Evolutionary conservation across 2,329 filamentous ascomycete species (phyloP).

Genomic region (Drechslera avenae): DNA sequence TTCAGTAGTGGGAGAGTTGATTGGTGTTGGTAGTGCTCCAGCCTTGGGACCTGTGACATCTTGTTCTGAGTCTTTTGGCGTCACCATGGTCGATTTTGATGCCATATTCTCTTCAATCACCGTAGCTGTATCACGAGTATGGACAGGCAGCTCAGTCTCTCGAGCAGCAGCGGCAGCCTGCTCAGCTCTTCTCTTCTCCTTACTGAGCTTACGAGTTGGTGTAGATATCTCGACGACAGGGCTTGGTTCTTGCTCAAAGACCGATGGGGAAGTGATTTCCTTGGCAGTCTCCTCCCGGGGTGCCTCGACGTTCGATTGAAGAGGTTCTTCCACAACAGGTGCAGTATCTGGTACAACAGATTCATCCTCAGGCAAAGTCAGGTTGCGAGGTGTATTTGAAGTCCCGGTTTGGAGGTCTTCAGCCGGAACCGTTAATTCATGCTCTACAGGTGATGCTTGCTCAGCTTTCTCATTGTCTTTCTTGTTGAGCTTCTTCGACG

Average conservation of each 20-base stretch:
- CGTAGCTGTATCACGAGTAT: not conserved
- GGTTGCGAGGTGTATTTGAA: not conserved
- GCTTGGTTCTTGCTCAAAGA: too few species aligned
- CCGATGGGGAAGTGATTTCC: too few species aligned
- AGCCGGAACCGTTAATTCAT: not conserved
- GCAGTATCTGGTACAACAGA: not conserved
- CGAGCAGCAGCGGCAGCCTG: conserved; percentile 5
- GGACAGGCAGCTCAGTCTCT: not conserved
- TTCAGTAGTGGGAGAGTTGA: not conserved
- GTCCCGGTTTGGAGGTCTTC: not conserved
- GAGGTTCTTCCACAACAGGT: too few species aligned
- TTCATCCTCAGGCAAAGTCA: not conserved
- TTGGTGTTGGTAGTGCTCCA: not conserved
- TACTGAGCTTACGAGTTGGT: conserved; percentile 39
- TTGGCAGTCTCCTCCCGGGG: too few species aligned
- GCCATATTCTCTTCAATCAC: not conserved
- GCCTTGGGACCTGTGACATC: not conserved
- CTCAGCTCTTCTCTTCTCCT: conserved; percentile 51
- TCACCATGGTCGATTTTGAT: not conserved
- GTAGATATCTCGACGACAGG: not conserved
- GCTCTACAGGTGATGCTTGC: conserved; percentile 15
- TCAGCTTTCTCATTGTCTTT: conserved; percentile 38
- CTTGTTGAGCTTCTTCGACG: conserved; percentile 28
- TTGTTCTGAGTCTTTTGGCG: not conserved
- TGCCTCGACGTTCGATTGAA: too few species aligned